Evolutionary conservation across 2,329 filamentous ascomycete species (phyloP), one percentile per base, ranked within the genome.

Genomic region (Botryosphaeria dothidea): DNA sequence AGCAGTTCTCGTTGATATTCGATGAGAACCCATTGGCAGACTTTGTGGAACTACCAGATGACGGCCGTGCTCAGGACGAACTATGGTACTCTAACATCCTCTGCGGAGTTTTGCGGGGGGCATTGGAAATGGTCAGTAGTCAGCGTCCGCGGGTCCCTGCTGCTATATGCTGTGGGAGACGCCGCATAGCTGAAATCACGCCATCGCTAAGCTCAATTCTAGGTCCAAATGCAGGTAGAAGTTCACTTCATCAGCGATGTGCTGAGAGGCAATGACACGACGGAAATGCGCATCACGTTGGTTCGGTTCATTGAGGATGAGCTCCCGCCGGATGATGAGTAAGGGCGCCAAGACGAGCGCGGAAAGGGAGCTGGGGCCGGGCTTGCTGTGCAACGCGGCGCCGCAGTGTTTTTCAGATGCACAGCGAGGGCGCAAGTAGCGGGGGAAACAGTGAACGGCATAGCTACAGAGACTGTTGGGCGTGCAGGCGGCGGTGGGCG

Each of bases 41-140:
- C 79, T 99, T 98, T 80, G 95, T 99, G 56, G 95, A 99, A 79
- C 82, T 99, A 48, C 95, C 95, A 0, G 95, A 99, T 75, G 95
- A 99, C 78, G 95, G 93, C 60, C 86, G 93, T 68, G 92, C 95
- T 3, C 95, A 99, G 78, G 93, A 97, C 73, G 94, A 98, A 80
- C 83, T 99, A 43, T 99, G 95, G 95, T 99, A 96, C 78, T 97
- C 93, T 4, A 99, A 98, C 79, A 96, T 99, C 65, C 85, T 98
- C 48, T 97, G 95, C 72, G 95, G 95, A 48, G 92, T 99, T 48
- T 82, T 99, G 67, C 85, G 95, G 70, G 95, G 95, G 15, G 90
- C 94, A 1, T 79, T 99, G 66, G 95, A 99, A 79, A 99, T 99
- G 95, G 94, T 98, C 74, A 70, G 80, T 67, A 5, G n/a, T 21